Conservation (phyloP, 169 alveolate genomes). For the Plasmodium malariae region DNA sequence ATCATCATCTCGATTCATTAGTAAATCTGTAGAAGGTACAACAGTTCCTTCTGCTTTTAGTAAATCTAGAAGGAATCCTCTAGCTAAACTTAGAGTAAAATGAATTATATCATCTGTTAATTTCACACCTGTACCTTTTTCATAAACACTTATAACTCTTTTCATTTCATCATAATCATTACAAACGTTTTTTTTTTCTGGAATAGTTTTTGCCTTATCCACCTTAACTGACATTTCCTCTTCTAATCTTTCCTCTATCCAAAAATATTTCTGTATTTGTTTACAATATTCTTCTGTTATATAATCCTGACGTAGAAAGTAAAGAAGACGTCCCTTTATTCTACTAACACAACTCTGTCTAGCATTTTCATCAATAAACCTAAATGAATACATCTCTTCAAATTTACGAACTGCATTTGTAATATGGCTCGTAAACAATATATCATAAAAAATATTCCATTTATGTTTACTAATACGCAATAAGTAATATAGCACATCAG, state of each 20-base stretch:
- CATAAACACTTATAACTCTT: background rate
- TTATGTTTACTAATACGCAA: background rate
- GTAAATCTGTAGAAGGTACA: too few species aligned
- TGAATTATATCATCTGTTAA: background rate
- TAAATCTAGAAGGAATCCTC: too few species aligned
- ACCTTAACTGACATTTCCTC: background rate
- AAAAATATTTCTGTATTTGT: background rate
- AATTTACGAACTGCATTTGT: background rate
- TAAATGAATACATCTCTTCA: background rate
- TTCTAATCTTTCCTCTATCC: background rate
- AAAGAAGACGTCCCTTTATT: background rate
- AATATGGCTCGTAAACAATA: background rate
- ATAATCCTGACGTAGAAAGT: background rate
- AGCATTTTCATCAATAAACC: background rate
- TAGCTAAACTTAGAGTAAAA: too few species aligned
- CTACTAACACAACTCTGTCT: background rate
- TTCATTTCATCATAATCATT: background rate
- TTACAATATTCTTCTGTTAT: background rate
- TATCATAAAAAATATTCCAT: background rate
- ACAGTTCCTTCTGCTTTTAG: too few species aligned
- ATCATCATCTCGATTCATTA: too few species aligned
- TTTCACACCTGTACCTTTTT: background rate
- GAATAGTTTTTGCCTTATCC: background rate
- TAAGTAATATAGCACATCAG: background rate
- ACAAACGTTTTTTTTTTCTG: background rate